Conservation (phyloP, 2,329 filamentous ascomycete species). For the Diaporthe batatas region DNA sequence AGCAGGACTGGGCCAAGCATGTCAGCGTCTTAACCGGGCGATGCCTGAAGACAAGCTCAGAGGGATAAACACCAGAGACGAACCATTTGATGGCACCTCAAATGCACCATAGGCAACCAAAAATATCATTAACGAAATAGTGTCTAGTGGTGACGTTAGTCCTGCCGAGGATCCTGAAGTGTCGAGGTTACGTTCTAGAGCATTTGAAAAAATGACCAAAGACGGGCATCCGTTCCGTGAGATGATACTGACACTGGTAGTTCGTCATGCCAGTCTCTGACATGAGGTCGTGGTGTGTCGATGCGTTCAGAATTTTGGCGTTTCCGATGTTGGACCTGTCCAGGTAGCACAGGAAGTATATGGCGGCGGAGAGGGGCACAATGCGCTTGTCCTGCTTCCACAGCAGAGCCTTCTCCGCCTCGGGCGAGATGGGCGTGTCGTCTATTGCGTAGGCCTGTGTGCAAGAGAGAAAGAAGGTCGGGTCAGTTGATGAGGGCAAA, state of each 20-base stretch:
- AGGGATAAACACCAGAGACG: neutral
- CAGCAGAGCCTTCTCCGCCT: constrained; percentile 36
- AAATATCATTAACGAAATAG: constrained; percentile 67
- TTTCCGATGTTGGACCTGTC: constrained; percentile 73
- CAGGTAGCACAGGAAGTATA: constrained; percentile 70
- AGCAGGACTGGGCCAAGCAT: constrained; percentile 57
- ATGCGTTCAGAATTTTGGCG: constrained; percentile 73
- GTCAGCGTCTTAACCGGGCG: neutral
- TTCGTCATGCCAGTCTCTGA: constrained; percentile 71
- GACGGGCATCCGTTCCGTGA: too few relatives aligned
- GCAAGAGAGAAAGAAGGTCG: too few relatives aligned
- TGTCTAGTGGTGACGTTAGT: constrained; percentile 48
- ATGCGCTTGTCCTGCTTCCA: constrained; percentile 66
- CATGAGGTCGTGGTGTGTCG: constrained; percentile 70
- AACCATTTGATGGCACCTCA: constrained; percentile 72
- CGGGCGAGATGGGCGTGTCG: constrained; percentile 14
- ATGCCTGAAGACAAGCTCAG: neutral
- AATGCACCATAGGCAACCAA: constrained; percentile 69
- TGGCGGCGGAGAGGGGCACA: constrained; percentile 64
- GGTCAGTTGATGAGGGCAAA: too few relatives aligned
- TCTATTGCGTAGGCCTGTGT: constrained; percentile 2
- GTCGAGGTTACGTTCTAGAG: too few relatives aligned
- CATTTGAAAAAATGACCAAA: too few relatives aligned
- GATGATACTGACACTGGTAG: constrained; percentile 57
- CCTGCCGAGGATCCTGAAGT: too few relatives aligned